These are phyloP conservation scores for Penicillium mononematosum DNA, from an alignment of 495 filamentous ascomycete species.

Conservation along the genomic window DNA sequence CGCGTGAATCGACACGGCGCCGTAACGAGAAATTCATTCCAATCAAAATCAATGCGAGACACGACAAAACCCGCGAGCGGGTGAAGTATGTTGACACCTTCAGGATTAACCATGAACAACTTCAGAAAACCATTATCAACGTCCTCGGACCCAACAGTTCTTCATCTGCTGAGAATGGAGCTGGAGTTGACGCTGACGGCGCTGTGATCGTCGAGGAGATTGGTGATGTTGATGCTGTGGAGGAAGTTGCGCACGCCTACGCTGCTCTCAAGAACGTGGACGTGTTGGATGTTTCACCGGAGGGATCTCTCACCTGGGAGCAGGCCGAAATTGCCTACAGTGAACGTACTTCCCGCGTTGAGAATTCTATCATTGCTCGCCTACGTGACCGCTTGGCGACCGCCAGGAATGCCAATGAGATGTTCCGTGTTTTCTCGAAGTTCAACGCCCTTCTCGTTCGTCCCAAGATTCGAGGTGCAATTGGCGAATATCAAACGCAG, in stretches of 20 bases:
- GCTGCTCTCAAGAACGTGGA: slow-evolving; percentile 91
- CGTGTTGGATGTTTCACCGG: slow-evolving; percentile 83
- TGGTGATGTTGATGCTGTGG: slow-evolving; percentile 96
- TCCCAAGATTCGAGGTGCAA: slow-evolving; percentile 95
- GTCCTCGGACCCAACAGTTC: slow-evolving; percentile 73
- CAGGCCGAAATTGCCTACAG: slow-evolving; percentile 93
- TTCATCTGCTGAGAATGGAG: slow-evolving; percentile 45
- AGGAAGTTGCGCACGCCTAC: slow-evolving; percentile 93
- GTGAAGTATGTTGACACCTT: slow-evolving; percentile 92
- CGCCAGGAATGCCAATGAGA: slow-evolving; percentile 94
- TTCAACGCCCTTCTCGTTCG: slow-evolving; percentile 98
- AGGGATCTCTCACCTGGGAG: slow-evolving; percentile 87
- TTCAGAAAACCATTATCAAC: slow-evolving; percentile 92
- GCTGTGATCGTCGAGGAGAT: slow-evolving; percentile 83
- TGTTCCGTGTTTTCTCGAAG: slow-evolving; percentile 99
- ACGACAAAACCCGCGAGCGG: slow-evolving; percentile 81
- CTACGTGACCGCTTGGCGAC: slow-evolving; percentile 90
- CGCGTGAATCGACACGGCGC: slow-evolving; percentile 85
- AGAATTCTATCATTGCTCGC: slow-evolving; percentile 97
- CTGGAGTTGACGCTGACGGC: slow-evolving; percentile 51
- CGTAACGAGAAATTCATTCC: slow-evolving; percentile 96
- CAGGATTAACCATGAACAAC: slow-evolving; percentile 92
- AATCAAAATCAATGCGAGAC: slow-evolving; percentile 86
- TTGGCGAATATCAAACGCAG: slow-evolving; percentile 94
- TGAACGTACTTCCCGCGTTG: slow-evolving; percentile 90